phyloP scores from a whole-genome alignment of 2,329 filamentous ascomycete species.

The Fusarium sp. region DNA sequence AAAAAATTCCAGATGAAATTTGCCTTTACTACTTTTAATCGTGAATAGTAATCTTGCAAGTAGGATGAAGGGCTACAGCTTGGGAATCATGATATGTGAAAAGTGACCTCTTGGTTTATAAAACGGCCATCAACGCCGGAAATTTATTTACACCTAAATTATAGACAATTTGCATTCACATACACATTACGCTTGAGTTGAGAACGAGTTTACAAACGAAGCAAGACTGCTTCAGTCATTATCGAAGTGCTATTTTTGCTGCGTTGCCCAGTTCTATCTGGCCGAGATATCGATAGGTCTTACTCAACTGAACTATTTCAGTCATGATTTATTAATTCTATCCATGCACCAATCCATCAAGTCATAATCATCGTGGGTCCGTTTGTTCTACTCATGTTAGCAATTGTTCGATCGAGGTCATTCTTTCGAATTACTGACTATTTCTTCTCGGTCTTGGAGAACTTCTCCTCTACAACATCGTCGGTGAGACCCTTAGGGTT shows the following conservation, averaged over 20 bases:
- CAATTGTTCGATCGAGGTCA: background rate
- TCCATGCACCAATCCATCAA: constrained; percentile 17
- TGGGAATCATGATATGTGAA: background rate
- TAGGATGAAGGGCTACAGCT: no score
- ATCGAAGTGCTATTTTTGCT: background rate
- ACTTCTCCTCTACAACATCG: constrained; percentile 70
- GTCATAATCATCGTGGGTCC: constrained; percentile 7
- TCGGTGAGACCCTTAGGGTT: constrained; percentile 76
- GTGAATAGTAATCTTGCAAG: background rate
- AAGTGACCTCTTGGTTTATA: no score
- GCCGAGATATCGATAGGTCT: no score
- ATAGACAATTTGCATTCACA: no score
- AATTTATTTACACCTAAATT: background rate
- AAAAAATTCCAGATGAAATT: constrained; percentile 31
- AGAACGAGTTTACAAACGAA: background rate
- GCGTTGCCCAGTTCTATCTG: no score
- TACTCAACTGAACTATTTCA: background rate
- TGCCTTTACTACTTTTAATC: background rate
- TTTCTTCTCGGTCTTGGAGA: constrained; percentile 59
- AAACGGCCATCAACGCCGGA: rapidly evolving
- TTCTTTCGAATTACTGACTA: constrained; percentile 1
- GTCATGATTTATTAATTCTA: constrained; percentile 27
- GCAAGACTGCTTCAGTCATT: constrained; percentile 7
- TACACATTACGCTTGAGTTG: no score
- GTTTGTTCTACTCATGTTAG: constrained; percentile 2